Evolutionary conservation across 345 rosid species (phyloP).

Genomic region (Gossypium anomalum): DNA sequence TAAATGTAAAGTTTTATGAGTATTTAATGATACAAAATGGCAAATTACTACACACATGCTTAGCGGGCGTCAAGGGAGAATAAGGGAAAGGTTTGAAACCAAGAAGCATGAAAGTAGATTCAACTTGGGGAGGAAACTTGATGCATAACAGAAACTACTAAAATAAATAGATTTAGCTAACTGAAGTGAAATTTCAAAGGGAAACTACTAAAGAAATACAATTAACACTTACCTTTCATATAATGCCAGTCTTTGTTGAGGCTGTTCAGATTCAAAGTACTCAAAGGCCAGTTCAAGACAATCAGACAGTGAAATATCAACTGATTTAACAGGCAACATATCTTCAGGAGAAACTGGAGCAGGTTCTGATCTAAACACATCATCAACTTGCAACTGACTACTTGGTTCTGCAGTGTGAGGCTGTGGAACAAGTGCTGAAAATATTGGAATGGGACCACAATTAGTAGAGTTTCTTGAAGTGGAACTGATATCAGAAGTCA

Average conservation of each 20-base stretch:
- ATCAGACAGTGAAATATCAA: slow-evolving; percentile 15
- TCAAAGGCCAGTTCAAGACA: slow-evolving; percentile 47
- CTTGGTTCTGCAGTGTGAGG: slow-evolving; percentile 13
- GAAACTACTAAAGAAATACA: background rate
- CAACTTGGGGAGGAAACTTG: background rate
- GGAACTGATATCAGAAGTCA: slow-evolving; percentile 9
- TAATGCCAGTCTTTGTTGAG: slow-evolving; percentile 48
- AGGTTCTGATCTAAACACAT: slow-evolving; percentile 10
- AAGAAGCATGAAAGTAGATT: background rate
- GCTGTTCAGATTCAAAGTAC: slow-evolving; percentile 53
- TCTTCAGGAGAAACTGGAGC: slow-evolving; percentile 17
- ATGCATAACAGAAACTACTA: background rate
- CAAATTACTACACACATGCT: background rate
- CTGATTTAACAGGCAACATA: slow-evolving; percentile 15
- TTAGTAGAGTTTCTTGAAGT: slow-evolving; percentile 14
- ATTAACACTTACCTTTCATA: slow-evolving; percentile 43
- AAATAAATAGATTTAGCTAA: background rate
- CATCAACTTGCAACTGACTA: background rate
- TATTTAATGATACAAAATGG: background rate
- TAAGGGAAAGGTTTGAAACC: background rate
- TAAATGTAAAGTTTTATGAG: background rate
- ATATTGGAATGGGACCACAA: slow-evolving; percentile 22
- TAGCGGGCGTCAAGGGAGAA: background rate
- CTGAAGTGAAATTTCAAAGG: background rate
- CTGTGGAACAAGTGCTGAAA: slow-evolving; percentile 34